These are phyloP conservation scores for Nicotiana tomentosiformis DNA, from an alignment of 257 asterid genomes.

Conservation along the genomic window DNA sequence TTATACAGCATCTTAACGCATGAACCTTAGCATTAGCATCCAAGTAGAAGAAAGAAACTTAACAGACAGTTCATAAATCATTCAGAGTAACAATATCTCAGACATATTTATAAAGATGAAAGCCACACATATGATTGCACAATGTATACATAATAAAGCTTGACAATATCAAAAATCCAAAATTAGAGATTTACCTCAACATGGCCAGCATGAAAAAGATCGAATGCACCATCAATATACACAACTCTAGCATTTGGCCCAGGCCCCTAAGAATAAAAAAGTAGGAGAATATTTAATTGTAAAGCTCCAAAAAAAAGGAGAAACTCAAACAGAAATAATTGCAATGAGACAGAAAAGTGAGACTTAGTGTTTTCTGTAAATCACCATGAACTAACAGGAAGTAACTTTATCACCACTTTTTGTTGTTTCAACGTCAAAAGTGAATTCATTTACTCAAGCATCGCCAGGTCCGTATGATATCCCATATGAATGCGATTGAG, in stretches of 20 bases:
- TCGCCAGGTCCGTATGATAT: background rate
- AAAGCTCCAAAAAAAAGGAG: background rate
- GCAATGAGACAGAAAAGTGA: background rate
- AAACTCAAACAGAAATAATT: background rate
- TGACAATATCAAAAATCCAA: background rate
- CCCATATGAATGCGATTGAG: background rate
- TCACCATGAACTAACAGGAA: background rate
- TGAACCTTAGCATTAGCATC: background rate
- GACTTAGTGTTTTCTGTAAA: background rate
- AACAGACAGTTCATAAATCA: background rate
- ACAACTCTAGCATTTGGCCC: constrained; percentile 88
- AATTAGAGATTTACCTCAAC: constrained; percentile 56
- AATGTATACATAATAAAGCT: background rate
- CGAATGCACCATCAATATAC: constrained; percentile 96
- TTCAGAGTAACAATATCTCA: background rate
- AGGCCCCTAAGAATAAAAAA: constrained; percentile 54
- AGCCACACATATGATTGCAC: background rate
- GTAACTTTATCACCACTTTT: background rate
- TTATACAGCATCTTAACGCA: background rate
- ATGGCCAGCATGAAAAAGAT: constrained; percentile 95
- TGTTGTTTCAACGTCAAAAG: background rate
- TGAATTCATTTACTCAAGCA: background rate
- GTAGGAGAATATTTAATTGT: background rate
- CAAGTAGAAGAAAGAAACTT: background rate
- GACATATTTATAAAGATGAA: background rate